phyloP scores from a whole-genome alignment of 2,329 filamentous ascomycete genomes.

The Talaromyces sp. region DNA sequence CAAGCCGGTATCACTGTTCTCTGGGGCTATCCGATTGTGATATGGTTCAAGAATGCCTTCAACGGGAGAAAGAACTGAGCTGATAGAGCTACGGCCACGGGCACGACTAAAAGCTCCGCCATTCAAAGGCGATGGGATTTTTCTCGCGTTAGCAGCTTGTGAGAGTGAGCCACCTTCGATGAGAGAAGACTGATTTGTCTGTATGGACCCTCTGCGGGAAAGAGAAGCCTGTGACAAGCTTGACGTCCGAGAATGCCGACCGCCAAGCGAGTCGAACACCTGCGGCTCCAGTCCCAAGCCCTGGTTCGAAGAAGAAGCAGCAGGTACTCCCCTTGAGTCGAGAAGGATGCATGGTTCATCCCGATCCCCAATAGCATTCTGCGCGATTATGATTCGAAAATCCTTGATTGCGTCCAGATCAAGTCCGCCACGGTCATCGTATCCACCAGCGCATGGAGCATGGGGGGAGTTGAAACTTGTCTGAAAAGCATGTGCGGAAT shows the following conservation, averaged over 20 bases:
- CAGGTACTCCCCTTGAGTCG: conserved; percentile 34
- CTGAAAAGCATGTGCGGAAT: conserved; percentile 38
- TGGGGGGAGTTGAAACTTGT: conserved; percentile 41
- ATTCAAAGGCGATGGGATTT: conserved; percentile 23
- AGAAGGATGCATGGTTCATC: conserved; percentile 44
- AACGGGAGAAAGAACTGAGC: conserved; percentile 30
- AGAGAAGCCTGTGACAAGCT: conserved; percentile 29
- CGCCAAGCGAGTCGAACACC: conserved; percentile 25
- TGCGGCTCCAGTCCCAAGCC: conserved; percentile 35
- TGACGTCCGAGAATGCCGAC: conserved; percentile 36
- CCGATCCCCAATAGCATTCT: conserved; percentile 45
- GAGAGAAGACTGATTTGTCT: conserved; percentile 29
- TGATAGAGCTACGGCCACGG: conserved; percentile 43
- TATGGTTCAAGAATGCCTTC: conserved; percentile 28
- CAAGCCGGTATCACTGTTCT: conserved; percentile 49
- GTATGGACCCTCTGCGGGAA: conserved; percentile 29
- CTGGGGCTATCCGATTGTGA: conserved; percentile 36
- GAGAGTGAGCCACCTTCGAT: conserved; percentile 32
- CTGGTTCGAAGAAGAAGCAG: conserved; percentile 22
- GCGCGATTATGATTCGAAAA: conserved; percentile 44
- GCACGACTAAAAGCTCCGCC: conserved; percentile 39
- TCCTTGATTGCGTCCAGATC: conserved; percentile 43
- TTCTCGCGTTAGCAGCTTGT: conserved; percentile 29
- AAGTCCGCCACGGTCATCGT: conserved; percentile 44
- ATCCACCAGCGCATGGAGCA: conserved; percentile 38